phyloP scores from a whole-genome alignment of 352 stramenopile species.

The Phytophthora colocasiae region DNA sequence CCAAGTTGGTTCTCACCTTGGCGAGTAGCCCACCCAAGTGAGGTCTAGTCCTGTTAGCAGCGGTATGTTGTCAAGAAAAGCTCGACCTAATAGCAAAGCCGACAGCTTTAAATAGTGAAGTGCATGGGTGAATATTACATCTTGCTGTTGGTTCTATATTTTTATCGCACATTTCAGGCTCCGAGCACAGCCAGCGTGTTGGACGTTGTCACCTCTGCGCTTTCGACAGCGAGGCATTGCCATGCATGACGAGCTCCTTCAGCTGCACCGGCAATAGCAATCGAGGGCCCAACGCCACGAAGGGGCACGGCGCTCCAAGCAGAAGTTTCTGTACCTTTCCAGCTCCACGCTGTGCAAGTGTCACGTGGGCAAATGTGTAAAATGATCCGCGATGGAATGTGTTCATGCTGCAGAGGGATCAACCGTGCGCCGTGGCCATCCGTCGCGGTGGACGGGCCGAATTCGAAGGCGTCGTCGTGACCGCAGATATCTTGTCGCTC shows the following conservation, averaged over 20 bases:
- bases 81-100: too few species aligned
- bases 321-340: slow-evolving; percentile 1
- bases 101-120: too few species aligned
- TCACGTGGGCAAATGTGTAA: slow-evolving; percentile 1
- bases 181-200: slow-evolving; percentile 1
- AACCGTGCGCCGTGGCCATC: not conserved
- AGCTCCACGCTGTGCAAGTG: too few species aligned
- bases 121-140: too few species aligned
- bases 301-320: slow-evolving; percentile 12
- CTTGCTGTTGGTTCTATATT: too few species aligned
- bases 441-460: not conserved
- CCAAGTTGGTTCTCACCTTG: not conserved
- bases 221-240: not conserved
- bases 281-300: slow-evolving; percentile 8
- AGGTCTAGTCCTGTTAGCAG: too few species aligned
- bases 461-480: slow-evolving; percentile 14
- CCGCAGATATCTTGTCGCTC: slow-evolving; percentile 12
- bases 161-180: not conserved
- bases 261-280: not conserved
- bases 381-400: not conserved
- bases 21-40: too few species aligned
- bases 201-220: not conserved
- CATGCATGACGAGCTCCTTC: not conserved
- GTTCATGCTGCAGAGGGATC: not conserved
- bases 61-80: too few species aligned